Evolutionary conservation across 768 basidiomycete genomes (phyloP), one percentile per base, ranked within the genome.

Genomic region (Boletus sp.): DNA sequence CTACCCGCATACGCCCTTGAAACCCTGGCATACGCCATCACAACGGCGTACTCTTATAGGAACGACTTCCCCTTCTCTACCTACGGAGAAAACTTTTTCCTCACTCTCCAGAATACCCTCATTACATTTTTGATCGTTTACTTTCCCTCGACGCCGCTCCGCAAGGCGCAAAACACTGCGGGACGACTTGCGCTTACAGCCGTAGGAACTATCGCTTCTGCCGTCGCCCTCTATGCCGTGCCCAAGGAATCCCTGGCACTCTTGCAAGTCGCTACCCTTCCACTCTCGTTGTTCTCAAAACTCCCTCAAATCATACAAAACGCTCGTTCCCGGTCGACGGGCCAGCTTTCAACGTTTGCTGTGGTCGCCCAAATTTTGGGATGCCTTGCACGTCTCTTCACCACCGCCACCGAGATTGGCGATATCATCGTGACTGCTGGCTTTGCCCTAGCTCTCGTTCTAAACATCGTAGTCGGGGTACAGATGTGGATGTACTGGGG

Each of bases 11-110:
- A 94, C 71, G 73, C 90, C 49, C 86, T 99, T 20, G 96, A 98
- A 69, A 98, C 96, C 0, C 77, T 91, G 30, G 83, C 92, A 1
- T 97, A 97, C 64, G 89, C 88, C 29, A 94, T 99, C 65, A 94
- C 87, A 0, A 82, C 94, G 29, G 85, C 85, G 11, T 99, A 98
- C 74, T 89, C 94, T 2, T 84, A 83, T 64, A 80, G 93, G 24
- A 89, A 92, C 67, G 72, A 78, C 24, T 98, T 95, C 73, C 94
- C 97, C 0, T 97, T 98, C 79, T 93, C 92, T 18, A 98, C 97
- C 1, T 99, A 98, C 58, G 97, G 97, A 67, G 97, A 99, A 74
- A 98, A 96, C 77, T 71, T 94, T 55, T 98, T 98, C 83, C 81
- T 98, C 48, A 86, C 92, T 32, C 67, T 94, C 56, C 94, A 96